Evolutionary conservation across 495 filamentous ascomycete species (phyloP).

Genomic region (Articulospora tetracladia): DNA sequence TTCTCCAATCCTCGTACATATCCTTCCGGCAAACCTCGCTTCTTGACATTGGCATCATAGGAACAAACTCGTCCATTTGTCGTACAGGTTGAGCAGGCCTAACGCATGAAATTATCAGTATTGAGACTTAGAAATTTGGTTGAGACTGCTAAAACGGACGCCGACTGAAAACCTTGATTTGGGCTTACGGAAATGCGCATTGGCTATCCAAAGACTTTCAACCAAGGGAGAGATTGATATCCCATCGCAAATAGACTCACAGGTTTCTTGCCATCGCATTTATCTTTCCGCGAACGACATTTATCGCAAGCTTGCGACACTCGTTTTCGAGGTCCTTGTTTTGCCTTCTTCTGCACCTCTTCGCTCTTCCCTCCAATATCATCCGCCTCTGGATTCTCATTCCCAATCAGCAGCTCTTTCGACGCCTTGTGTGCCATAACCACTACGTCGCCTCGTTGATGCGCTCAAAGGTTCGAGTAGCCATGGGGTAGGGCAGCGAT

Average conservation of each 20-base stretch:
- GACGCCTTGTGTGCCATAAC: slow-evolving; percentile 10
- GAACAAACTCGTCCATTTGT: slow-evolving; percentile 57
- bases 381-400: slow-evolving; percentile 2
- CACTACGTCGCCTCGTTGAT: neutral
- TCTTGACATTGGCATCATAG: slow-evolving; percentile 67
- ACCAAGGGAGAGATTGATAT: neutral
- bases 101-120: no score
- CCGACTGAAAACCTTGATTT: no score
- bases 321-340: slow-evolving; percentile 21
- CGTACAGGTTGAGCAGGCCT: slow-evolving; percentile 57
- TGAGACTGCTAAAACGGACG: no score
- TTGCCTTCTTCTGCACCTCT: slow-evolving; percentile 8
- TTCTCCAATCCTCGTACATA: slow-evolving; percentile 60
- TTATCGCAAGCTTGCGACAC: slow-evolving; percentile 78
- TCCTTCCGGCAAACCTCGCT: slow-evolving; percentile 63
- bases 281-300: slow-evolving; percentile 85
- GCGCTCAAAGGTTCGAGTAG: neutral
- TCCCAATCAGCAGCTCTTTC: neutral
- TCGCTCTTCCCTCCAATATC: slow-evolving; percentile 2
- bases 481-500: slow-evolving; percentile 1
- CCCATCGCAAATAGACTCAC: neutral
- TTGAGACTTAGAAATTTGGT: no score
- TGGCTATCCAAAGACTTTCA: neutral
- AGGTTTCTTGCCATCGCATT: slow-evolving; percentile 78
- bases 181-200: neutral